phyloP scores from a whole-genome alignment of 2,329 filamentous ascomycete genomes.

The Thermomyces lanuginosus region DNA sequence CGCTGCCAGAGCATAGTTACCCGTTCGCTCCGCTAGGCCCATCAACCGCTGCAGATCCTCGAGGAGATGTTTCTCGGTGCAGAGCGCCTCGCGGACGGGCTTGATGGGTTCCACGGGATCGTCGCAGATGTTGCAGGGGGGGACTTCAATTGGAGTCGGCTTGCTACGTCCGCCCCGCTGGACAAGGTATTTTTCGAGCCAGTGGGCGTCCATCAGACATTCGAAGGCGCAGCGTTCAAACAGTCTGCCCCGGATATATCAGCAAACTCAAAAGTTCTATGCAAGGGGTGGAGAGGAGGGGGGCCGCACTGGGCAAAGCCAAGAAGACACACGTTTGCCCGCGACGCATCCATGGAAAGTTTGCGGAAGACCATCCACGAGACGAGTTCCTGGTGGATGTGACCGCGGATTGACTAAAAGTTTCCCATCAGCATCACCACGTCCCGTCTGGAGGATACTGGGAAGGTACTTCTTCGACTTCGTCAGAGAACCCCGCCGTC shows the following conservation, averaged over 20 bases:
- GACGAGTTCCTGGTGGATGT: slow-evolving; percentile 10
- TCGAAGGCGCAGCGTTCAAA: slow-evolving; percentile 10
- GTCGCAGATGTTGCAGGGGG: slow-evolving; percentile 10
- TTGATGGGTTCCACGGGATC: slow-evolving; percentile 10
- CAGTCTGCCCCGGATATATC: slow-evolving; percentile 8
- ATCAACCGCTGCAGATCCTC: slow-evolving; percentile 10
- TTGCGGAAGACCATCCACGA: slow-evolving; percentile 13
- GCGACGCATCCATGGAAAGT: slow-evolving; percentile 10
- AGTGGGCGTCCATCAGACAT: slow-evolving; percentile 10
- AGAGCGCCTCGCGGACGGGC: slow-evolving; percentile 9
- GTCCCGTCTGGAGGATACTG: background rate
- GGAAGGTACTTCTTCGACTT: slow-evolving; percentile 9
- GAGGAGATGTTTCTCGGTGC: slow-evolving; percentile 9
- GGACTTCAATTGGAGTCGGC: slow-evolving; percentile 11
- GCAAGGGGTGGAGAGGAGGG: background rate
- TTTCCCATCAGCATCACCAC: background rate
- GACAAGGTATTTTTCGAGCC: slow-evolving; percentile 13
- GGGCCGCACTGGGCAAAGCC: slow-evolving; percentile 10
- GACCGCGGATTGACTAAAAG: slow-evolving; percentile 10
- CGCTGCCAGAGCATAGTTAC: slow-evolving; percentile 7
- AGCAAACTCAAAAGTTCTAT: background rate
- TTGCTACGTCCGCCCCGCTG: slow-evolving; percentile 11
- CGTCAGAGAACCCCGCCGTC: slow-evolving; percentile 5
- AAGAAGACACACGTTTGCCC: slow-evolving; percentile 10
- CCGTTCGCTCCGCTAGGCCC: slow-evolving; percentile 7